phyloP scores from a whole-genome alignment of 805 yeast genomes.

The Metschnikowia kofuensis region DNA sequence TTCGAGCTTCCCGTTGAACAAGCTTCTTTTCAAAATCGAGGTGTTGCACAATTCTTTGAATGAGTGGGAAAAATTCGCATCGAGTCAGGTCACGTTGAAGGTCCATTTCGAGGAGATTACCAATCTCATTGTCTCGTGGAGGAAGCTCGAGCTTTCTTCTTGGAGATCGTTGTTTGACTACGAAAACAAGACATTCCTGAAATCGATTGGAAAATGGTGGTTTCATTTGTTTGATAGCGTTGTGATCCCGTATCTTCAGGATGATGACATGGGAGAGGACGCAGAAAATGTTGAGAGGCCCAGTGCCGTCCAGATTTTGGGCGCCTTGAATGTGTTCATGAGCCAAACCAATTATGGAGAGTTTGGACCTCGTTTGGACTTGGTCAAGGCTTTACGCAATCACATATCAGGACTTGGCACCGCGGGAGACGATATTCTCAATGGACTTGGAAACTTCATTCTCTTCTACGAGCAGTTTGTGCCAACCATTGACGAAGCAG shows the following conservation, averaged over 20 bases:
- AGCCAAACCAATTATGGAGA: slow-evolving; percentile 80
- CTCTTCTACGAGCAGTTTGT: slow-evolving; percentile 66
- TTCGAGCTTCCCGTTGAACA: slow-evolving; percentile 68
- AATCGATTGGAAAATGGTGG: slow-evolving; percentile 80
- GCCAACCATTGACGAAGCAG: slow-evolving; percentile 43
- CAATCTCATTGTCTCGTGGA: slow-evolving; percentile 79
- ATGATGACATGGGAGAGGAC: slow-evolving; percentile 4
- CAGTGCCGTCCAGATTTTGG: slow-evolving; percentile 27
- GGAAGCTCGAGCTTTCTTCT: slow-evolving; percentile 78
- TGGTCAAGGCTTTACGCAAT: slow-evolving; percentile 61
- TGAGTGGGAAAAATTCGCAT: slow-evolving; percentile 95
- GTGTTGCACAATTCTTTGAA: slow-evolving; percentile 76
- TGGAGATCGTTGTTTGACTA: slow-evolving; percentile 76
- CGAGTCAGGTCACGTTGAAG: slow-evolving; percentile 66
- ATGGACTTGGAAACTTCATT: slow-evolving; percentile 56
- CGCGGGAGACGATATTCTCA: slow-evolving; percentile 18
- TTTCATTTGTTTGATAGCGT: slow-evolving; percentile 82
- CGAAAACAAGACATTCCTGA: slow-evolving; percentile 52
- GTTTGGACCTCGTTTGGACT: slow-evolving; percentile 51
- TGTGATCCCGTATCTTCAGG: slow-evolving; percentile 47
- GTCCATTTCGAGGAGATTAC: slow-evolving; percentile 57
- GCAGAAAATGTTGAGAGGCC: slow-evolving; percentile 29
- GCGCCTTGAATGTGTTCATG: slow-evolving; percentile 71
- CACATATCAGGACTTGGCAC: slow-evolving; percentile 39
- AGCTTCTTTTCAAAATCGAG: slow-evolving; percentile 77